These are phyloP conservation scores for Solanum medicagineum DNA, from an alignment of 257 asterid genomes.

Conservation along the genomic window DNA sequence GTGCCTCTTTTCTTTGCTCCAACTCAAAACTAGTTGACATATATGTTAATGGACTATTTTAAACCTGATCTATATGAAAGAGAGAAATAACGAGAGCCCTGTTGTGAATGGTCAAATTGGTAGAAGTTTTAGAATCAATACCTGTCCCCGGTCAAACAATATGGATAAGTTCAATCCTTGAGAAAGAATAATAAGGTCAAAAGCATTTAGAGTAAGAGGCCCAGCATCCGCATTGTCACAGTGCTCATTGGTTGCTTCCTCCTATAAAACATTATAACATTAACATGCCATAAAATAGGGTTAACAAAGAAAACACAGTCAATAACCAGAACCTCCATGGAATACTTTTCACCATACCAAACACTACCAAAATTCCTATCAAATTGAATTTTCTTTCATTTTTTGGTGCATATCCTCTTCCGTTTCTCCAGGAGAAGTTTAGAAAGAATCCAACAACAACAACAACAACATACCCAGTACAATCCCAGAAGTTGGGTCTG, in stretches of 20 bases:
- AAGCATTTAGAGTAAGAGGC: slow-evolving; percentile 89
- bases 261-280: slow-evolving; percentile 32
- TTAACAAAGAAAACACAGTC: neutral
- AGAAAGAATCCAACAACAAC: neutral
- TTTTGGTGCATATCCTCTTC: neutral
- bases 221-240: slow-evolving; percentile 50
- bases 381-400: neutral
- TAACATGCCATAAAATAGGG: slow-evolving; percentile 1
- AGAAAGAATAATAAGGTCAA: slow-evolving; percentile 87
- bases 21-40: neutral
- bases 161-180: slow-evolving; percentile 90
- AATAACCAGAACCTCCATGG: neutral
- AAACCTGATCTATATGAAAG: neutral
- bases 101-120: neutral
- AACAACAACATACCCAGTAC: too few species aligned
- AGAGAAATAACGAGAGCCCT: neutral
- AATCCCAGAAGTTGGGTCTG: too few species aligned
- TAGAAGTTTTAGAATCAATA: slow-evolving; percentile 2
- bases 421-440: neutral
- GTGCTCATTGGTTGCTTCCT: slow-evolving; percentile 41
- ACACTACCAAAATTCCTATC: neutral
- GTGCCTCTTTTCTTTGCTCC: neutral
- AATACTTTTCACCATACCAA: neutral
- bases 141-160: slow-evolving; percentile 80
- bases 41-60: neutral